phyloP scores from a whole-genome alignment of 345 rosid species.

The Camelina hispida region DNA sequence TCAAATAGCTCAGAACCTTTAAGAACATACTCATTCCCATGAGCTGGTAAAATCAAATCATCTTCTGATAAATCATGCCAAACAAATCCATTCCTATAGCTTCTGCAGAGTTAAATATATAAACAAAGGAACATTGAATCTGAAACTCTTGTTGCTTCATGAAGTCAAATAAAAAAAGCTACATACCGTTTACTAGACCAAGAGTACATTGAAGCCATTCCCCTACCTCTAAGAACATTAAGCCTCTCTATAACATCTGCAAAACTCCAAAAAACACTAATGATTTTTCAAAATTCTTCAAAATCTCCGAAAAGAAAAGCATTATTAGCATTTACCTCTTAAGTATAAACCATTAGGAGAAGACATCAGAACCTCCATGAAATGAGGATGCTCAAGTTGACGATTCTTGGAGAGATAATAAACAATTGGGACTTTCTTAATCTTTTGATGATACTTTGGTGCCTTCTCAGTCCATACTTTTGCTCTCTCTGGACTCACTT shows the following conservation, averaged over 20 bases:
- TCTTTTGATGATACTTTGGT: slow-evolving; percentile 80
- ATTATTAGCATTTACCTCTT: slow-evolving; percentile 55
- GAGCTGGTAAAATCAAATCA: slow-evolving; percentile 83
- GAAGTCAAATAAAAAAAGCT: not conserved
- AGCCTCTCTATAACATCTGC: slow-evolving; percentile 88
- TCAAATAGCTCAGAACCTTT: slow-evolving; percentile 93
- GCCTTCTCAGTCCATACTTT: slow-evolving; percentile 97
- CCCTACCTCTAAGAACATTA: slow-evolving; percentile 91
- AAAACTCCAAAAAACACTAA: not conserved
- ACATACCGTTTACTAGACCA: slow-evolving; percentile 91
- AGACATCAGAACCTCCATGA: slow-evolving; percentile 83
- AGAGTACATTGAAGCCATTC: slow-evolving; percentile 89
- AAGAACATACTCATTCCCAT: slow-evolving; percentile 89
- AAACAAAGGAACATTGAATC: slow-evolving; percentile 10
- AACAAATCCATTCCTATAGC: slow-evolving; percentile 95
- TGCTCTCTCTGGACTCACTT: slow-evolving; percentile 92
- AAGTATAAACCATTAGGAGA: slow-evolving; percentile 79
- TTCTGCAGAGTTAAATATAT: slow-evolving; percentile 50
- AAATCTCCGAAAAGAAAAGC: not conserved
- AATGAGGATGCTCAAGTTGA: slow-evolving; percentile 99
- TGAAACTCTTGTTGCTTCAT: not conserved
- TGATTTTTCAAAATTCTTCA: not conserved
- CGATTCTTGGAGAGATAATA: slow-evolving; percentile 89
- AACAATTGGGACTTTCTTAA: slow-evolving; percentile 79
- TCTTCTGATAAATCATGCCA: slow-evolving; percentile 96